These are phyloP conservation scores for Petunia hybrid DNA, from an alignment of 305 asterid species.

Conservation along the genomic window DNA sequence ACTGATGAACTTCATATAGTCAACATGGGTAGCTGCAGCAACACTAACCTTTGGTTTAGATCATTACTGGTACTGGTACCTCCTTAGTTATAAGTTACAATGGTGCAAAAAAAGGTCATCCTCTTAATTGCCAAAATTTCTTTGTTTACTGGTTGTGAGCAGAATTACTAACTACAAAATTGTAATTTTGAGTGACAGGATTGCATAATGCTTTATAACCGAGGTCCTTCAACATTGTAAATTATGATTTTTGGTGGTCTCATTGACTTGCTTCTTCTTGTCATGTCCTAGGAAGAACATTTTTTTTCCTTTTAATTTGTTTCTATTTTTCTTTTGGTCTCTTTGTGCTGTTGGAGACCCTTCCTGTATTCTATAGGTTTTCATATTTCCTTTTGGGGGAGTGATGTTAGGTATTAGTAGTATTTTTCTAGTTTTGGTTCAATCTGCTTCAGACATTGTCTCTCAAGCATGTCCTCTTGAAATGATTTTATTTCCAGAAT, in stretches of 20 bases:
- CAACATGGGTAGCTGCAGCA: background rate
- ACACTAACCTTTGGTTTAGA: background rate
- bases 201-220: background rate
- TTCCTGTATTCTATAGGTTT: background rate
- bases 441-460: background rate
- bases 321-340: background rate
- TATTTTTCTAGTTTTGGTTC: background rate
- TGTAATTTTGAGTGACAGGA: background rate
- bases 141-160: background rate
- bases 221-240: conserved; percentile 9
- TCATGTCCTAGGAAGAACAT: background rate
- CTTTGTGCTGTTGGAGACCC: background rate
- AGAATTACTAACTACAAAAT: background rate
- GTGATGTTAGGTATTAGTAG: background rate
- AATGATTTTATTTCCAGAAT: background rate
- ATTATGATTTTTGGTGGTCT: background rate
- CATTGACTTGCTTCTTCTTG: background rate
- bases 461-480: background rate
- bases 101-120: background rate
- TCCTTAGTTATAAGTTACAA: background rate
- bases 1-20: background rate
- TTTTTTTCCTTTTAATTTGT: background rate
- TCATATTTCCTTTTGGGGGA: background rate
- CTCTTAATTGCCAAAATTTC: background rate
- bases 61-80: background rate